phyloP scores from a whole-genome alignment of 2,329 filamentous ascomycete genomes.

The Calonectria pteridis region DNA sequence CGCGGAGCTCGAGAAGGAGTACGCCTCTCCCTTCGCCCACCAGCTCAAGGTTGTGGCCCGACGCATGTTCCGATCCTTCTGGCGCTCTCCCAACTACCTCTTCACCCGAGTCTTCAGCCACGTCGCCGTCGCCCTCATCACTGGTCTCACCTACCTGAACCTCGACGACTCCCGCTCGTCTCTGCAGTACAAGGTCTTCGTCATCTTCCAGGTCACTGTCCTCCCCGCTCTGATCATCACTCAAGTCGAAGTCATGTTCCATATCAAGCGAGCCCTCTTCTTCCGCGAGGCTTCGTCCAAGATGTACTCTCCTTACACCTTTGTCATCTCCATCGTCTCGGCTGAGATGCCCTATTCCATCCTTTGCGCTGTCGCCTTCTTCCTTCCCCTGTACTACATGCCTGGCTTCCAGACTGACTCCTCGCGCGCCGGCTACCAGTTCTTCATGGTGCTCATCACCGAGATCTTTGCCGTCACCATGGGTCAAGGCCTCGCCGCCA shows the following conservation, averaged over 20 bases:
- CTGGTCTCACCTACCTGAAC: constrained; percentile 83
- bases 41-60: constrained; percentile 82
- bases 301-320: constrained; percentile 86
- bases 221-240: constrained; percentile 85
- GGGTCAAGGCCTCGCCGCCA: constrained; percentile 79
- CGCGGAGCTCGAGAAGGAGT: constrained; percentile 76
- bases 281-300: constrained; percentile 89
- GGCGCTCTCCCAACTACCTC: constrained; percentile 89
- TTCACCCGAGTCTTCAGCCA: constrained; percentile 92
- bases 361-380: constrained; percentile 84
- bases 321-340: constrained; percentile 81
- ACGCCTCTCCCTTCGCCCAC: constrained; percentile 82
- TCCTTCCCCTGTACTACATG: constrained; percentile 86
- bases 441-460: constrained; percentile 85
- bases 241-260: constrained; percentile 85
- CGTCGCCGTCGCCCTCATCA: constrained; percentile 80
- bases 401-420: constrained; percentile 76
- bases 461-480: constrained; percentile 88
- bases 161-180: constrained; percentile 81
- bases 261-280: constrained; percentile 83
- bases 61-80: constrained; percentile 83
- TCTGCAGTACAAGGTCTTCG: constrained; percentile 88
- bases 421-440: constrained; percentile 84
- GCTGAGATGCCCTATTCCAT: constrained; percentile 89
- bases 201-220: constrained; percentile 91